Base-by-base conservation (phyloP, 2,329 filamentous ascomycete genomes). In the Arthrinium phaeospermum region DNA sequence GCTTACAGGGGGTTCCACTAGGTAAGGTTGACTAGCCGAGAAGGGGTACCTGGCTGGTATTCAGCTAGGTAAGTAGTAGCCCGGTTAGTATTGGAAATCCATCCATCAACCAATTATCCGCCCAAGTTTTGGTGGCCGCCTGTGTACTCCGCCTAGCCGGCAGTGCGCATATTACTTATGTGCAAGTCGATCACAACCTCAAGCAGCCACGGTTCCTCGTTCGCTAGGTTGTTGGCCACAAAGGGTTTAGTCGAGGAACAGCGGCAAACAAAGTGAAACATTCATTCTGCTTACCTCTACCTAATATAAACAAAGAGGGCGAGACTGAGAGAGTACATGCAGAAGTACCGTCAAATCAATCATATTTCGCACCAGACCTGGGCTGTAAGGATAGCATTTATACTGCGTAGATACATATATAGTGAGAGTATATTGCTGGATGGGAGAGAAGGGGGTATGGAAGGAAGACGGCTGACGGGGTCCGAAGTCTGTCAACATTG, bases 211-310 rank as follows among this genome's bases (percentile, higher is more conserved):
- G 7, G 19, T 64, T 22, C 57, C 37, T 41, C 37, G 37, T 41
- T 64, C 10, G 57, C 22, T 30, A 30, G 27, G 27, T 41, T 64
- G 16, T 37, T 61, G n/a, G 30, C 53, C n/a, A n/a, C 19, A n/a
- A 37, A 19, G 3, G 53, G 53, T 4, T 37, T 37, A 41, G 30
- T 41, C 34, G 57, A 64, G 57, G 57, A 64, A 64, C 57, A 64
- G 57, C 30, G 57, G 57, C 57, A 64, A n/a, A 64, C 34, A 64
- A 64, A 41, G 34, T 64, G 57, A 64, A 64, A 64, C 57, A 41
- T 41, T 41, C 57, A 34, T n/a, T 41, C 34, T 34, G 30, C 57
- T 41, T 41, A 41, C n/a, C n/a, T n/a, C n/a, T n/a, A n/a, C n/a
- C 57, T 41, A 64, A 37, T 41, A 64, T n/a, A 41, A 22, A 64